These are phyloP conservation scores for Trypanosoma lewisi DNA, from an alignment of 208 protist genomes.

Conservation along the genomic window DNA sequence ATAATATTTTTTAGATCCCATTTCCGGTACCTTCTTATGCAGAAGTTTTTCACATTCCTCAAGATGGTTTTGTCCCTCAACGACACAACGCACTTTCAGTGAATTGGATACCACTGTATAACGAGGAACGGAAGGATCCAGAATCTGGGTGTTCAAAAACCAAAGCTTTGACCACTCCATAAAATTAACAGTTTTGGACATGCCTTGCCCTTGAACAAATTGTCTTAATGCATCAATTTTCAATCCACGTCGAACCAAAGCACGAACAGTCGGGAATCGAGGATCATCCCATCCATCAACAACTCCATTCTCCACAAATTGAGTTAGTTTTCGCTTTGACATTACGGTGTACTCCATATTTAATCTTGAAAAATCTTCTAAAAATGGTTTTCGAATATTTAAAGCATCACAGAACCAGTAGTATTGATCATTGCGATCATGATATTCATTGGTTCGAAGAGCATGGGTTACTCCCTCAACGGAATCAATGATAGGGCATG, in stretches of 20 bases:
- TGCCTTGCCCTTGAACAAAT: conserved; percentile 97
- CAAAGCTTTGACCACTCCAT: conserved; percentile 99
- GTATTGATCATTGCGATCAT: conserved; percentile 97
- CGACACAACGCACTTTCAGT: conserved; percentile 77
- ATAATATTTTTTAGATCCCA: conserved; percentile 94
- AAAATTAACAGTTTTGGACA: conserved; percentile 94
- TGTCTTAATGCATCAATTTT: conserved; percentile 94
- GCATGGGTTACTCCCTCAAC: conserved; percentile 99
- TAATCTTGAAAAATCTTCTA: conserved; percentile 97
- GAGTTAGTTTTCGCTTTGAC: conserved; percentile 98
- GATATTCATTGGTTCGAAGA: conserved; percentile 98
- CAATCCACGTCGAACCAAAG: conserved; percentile 96
- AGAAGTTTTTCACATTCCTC: conserved; percentile 61
- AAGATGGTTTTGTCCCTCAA: conserved; percentile 62
- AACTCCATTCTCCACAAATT: conserved; percentile 95
- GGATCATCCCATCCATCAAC: conserved; percentile 99
- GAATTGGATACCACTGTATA: conserved; percentile 92
- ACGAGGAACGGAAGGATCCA: conserved; percentile 96
- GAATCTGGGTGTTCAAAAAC: conserved; percentile 97
- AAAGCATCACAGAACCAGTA: conserved; percentile 96
- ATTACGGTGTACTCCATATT: conserved; percentile 99
- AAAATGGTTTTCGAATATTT: conserved; percentile 77
- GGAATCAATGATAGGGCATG: conserved; percentile 98
- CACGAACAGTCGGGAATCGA: conserved; percentile 97
- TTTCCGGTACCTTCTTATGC: conserved; percentile 93